Conservation (phyloP, 257 asterid genomes). For the Salvia hispanica region DNA sequence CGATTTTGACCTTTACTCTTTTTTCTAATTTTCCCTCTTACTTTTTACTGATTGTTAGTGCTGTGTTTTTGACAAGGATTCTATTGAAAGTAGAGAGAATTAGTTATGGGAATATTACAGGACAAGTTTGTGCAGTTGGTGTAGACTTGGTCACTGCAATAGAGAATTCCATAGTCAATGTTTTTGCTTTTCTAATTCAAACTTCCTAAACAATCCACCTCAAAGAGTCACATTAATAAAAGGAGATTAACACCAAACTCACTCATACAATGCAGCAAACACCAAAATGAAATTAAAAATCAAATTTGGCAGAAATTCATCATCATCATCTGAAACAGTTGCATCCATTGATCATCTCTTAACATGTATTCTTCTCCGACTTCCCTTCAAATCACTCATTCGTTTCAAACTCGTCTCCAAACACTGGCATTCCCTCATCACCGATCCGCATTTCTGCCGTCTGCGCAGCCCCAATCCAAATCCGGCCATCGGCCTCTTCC, state of each 20-base stretch:
- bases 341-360: slow-evolving; percentile 39
- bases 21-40: too few species aligned
- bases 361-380: slow-evolving; percentile 31
- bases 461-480: slow-evolving; percentile 26
- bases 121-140: too few species aligned
- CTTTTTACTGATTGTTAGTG: too few species aligned
- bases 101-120: too few species aligned
- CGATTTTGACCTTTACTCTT: too few species aligned
- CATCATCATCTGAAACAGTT: slow-evolving; percentile 24
- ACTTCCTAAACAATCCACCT: neutral
- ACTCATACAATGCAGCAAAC: neutral
- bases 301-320: neutral
- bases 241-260: neutral
- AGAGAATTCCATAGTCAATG: too few species aligned
- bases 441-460: slow-evolving; percentile 27
- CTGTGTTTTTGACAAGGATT: too few species aligned
- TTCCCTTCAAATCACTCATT: slow-evolving; percentile 40
- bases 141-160: too few species aligned
- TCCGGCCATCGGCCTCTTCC: slow-evolving; percentile 31
- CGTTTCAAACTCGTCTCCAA: slow-evolving; percentile 44
- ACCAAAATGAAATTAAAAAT: slow-evolving; percentile 29
- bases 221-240: neutral
- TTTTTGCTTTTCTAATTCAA: too few species aligned
- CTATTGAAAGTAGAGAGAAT: too few species aligned
- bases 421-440: slow-evolving; percentile 41